Conservation (phyloP, 2,329 filamentous ascomycete genomes). For the Sphaerulina vaccinii region DNA sequence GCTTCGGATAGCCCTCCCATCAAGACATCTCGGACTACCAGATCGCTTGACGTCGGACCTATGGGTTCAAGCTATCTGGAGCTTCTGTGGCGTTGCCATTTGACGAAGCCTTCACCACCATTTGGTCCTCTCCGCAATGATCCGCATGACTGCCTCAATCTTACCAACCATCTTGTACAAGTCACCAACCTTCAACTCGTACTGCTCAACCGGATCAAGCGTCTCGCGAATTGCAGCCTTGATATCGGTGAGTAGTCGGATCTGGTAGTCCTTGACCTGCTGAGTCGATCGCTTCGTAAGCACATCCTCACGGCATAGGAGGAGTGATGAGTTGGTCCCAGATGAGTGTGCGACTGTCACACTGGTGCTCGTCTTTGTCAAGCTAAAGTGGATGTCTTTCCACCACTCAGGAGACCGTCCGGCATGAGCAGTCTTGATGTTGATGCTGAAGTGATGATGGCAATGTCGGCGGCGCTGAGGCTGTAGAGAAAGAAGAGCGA, state of each 20-base stretch:
- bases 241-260: not conserved
- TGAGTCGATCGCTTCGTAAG: not conserved
- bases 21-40: too few relatives aligned
- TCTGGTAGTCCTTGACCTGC: not conserved
- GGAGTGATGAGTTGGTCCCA: too few relatives aligned
- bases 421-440: not conserved
- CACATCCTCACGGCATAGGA: too few relatives aligned
- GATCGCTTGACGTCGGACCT: too few relatives aligned
- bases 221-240: not conserved
- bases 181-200: not conserved
- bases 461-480: not conserved
- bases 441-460: not conserved
- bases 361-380: too few relatives aligned
- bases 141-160: not conserved
- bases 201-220: not conserved
- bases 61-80: too few relatives aligned
- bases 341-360: too few relatives aligned
- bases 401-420: not conserved
- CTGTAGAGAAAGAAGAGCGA: not conserved
- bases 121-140: not conserved
- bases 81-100: too few relatives aligned
- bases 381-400: too few relatives aligned
- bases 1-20: too few relatives aligned
- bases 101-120: too few relatives aligned
- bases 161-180: not conserved